Evolutionary conservation across 495 filamentous ascomycete species (phyloP).

Genomic region (Aspergillus nidulans): DNA sequence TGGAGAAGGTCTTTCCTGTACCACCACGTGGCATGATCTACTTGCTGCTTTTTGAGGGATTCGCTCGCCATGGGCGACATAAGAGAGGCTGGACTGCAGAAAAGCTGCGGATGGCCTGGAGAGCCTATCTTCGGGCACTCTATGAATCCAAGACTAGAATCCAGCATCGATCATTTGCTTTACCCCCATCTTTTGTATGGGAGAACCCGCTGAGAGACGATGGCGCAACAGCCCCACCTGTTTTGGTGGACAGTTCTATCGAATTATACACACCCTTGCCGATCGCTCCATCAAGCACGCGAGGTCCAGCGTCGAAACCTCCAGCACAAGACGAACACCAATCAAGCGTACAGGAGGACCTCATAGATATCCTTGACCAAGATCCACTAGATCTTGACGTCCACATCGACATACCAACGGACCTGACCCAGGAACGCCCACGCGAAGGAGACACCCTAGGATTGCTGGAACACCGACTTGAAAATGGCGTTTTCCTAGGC

Average conservation of each 20-base stretch:
- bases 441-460: conserved; percentile 13
- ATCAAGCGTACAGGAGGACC: not conserved
- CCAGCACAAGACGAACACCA: not conserved
- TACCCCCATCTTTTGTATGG: conserved; percentile 24
- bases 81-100: conserved; percentile 62
- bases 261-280: conserved; percentile 32
- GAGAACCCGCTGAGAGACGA: conserved; percentile 33
- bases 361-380: conserved; percentile 18
- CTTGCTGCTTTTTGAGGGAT: conserved; percentile 64
- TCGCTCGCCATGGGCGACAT: conserved; percentile 62
- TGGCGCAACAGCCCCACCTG: not conserved
- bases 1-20: conserved; percentile 34
- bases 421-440: not conserved
- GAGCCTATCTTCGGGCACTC: conserved; percentile 45
- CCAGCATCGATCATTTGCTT: conserved; percentile 14
- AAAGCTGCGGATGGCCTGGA: conserved; percentile 46
- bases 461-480: conserved; percentile 25
- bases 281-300: conserved; percentile 2
- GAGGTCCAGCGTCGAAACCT: not conserved
- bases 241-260: not conserved
- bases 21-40: conserved; percentile 42
- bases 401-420: not conserved
- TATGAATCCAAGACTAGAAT: conserved; percentile 54
- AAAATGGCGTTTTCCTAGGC: conserved; percentile 43
- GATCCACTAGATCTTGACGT: not conserved